These are phyloP conservation scores for Colletotrichum camelliae DNA, from an alignment of 2,329 filamentous ascomycete genomes.

Conservation along the genomic window DNA sequence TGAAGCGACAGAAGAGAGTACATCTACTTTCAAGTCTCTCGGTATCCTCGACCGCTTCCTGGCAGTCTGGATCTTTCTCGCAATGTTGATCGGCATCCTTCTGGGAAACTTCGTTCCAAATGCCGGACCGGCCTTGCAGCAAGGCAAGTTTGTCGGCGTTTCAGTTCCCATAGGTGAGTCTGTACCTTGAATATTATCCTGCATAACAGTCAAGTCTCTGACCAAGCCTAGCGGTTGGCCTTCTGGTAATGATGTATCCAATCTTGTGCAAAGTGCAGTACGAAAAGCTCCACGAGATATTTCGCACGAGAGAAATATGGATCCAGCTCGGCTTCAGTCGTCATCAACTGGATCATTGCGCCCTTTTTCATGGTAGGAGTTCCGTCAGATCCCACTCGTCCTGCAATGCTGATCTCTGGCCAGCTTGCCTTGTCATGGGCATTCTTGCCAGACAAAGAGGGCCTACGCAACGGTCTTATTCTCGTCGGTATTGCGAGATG, in stretches of 20 bases:
- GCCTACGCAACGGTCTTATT: slow-evolving; percentile 71
- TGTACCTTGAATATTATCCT: neutral
- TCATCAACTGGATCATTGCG: slow-evolving; percentile 84
- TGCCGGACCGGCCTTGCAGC: slow-evolving; percentile 67
- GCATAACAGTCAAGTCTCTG: neutral
- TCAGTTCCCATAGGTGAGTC: slow-evolving; percentile 67
- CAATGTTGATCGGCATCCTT: slow-evolving; percentile 78
- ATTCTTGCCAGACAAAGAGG: slow-evolving; percentile 64
- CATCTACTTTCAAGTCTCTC: slow-evolving; percentile 58
- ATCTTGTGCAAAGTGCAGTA: slow-evolving; percentile 87
- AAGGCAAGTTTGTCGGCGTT: slow-evolving; percentile 74
- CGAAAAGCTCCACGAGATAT: slow-evolving; percentile 73
- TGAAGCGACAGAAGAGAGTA: slow-evolving; percentile 17
- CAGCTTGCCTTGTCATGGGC: slow-evolving; percentile 73
- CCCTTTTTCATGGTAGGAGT: slow-evolving; percentile 77
- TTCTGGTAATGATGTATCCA: slow-evolving; percentile 94
- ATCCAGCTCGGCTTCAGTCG: slow-evolving; percentile 80
- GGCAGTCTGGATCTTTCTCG: slow-evolving; percentile 77
- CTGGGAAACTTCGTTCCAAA: slow-evolving; percentile 76
- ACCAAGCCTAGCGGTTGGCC: slow-evolving; percentile 65
- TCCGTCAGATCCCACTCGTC: neutral
- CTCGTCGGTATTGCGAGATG: slow-evolving; percentile 85
- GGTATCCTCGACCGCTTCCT: slow-evolving; percentile 68
- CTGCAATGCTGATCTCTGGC: neutral
- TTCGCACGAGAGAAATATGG: slow-evolving; percentile 70